phyloP scores from a whole-genome alignment of 495 filamentous ascomycete species.

The Parathielavia hyrcaniae region DNA sequence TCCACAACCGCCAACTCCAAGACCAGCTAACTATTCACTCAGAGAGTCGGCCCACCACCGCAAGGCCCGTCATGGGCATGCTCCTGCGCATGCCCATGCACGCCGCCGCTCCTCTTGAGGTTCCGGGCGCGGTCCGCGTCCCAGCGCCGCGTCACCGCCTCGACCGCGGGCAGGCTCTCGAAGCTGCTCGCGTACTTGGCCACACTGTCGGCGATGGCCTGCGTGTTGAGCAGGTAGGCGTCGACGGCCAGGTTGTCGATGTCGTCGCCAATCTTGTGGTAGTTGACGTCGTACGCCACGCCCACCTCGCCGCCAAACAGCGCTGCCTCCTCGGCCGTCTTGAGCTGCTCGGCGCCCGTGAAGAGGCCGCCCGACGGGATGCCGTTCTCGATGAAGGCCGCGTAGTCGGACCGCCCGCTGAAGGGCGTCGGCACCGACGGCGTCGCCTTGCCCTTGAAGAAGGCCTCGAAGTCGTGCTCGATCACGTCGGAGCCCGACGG shows the following conservation, averaged over 20 bases:
- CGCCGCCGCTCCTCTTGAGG: constrained; percentile 10
- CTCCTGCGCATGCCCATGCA: constrained; percentile 7
- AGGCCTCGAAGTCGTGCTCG: constrained; percentile 58
- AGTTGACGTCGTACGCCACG: constrained; percentile 55
- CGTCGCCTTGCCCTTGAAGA: constrained; percentile 43
- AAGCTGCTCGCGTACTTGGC: constrained; percentile 55
- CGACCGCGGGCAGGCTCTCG: constrained; percentile 27
- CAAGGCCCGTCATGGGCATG: constrained; percentile 18
- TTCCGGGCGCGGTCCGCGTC: constrained; percentile 16
- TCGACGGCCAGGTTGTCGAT: constrained; percentile 53
- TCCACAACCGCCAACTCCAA: no score
- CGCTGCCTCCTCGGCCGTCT: constrained; percentile 52
- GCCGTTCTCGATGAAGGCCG: constrained; percentile 56
- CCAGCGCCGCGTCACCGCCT: constrained; percentile 12
- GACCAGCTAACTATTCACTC: neutral
- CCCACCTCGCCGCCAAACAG: constrained; percentile 58
- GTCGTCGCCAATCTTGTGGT: constrained; percentile 55
- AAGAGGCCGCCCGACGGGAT: constrained; percentile 62
- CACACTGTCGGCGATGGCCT: constrained; percentile 57
- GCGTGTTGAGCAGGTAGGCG: constrained; percentile 55
- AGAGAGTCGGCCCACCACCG: constrained; percentile 10
- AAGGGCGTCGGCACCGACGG: constrained; percentile 50
- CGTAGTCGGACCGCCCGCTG: constrained; percentile 62
- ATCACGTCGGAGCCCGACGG: constrained; percentile 58
- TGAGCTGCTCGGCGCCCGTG: constrained; percentile 62